These are phyloP conservation scores for Stereum hirsutum DNA, from an alignment of 1,284 basidiomycete genomes.

Conservation along the genomic window DNA sequence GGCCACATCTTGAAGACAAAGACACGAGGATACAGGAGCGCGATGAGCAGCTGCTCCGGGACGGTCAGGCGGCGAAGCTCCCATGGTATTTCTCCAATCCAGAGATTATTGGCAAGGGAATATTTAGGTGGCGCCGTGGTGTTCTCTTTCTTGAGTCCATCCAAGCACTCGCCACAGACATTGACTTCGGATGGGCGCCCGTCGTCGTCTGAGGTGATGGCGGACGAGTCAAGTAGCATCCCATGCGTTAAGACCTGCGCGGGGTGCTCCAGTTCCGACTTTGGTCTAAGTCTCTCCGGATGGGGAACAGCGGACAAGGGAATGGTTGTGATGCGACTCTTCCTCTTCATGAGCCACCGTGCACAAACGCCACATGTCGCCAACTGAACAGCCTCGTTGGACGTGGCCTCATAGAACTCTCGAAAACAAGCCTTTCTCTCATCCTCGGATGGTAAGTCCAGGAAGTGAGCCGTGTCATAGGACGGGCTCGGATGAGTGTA, in stretches of 20 bases:
- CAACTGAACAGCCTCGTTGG: neutral
- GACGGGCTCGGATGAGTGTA: too few relatives aligned
- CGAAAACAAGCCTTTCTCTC: neutral
- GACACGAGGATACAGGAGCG: slow-evolving; percentile 13
- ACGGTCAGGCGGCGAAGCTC: slow-evolving; percentile 16
- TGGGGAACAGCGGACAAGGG: neutral
- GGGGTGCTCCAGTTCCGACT: neutral
- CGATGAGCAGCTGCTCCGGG: slow-evolving; percentile 19
- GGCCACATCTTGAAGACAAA: slow-evolving; percentile 23
- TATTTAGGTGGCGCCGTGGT: neutral
- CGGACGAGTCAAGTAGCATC: neutral
- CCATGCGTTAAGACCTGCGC: neutral
- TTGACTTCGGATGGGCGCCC: neutral
- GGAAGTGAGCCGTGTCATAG: too few relatives aligned
- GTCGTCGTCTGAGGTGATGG: too few relatives aligned
- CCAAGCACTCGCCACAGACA: neutral
- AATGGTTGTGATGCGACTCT: neutral
- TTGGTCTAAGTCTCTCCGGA: neutral
- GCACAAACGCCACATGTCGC: neutral
- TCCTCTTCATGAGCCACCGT: neutral
- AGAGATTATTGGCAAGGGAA: slow-evolving; percentile 6
- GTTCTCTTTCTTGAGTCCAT: neutral
- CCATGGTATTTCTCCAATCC: slow-evolving; percentile 19
- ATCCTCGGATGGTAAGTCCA: neutral
- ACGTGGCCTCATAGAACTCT: neutral